Conservation (phyloP, 306 rosid species). For the Glycyrrhiza uralensis region DNA sequence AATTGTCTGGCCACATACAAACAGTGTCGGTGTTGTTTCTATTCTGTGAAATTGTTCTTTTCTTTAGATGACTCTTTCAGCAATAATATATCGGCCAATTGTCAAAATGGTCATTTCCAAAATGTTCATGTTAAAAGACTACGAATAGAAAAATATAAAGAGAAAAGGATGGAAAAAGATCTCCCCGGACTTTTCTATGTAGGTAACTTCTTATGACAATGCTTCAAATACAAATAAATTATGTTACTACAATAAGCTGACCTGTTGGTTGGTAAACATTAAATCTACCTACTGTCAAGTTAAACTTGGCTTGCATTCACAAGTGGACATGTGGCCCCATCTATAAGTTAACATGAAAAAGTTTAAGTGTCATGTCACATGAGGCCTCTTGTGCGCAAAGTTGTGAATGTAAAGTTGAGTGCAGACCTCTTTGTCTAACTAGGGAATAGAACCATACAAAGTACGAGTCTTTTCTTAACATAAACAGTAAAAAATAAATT, state of each 20-base stretch:
- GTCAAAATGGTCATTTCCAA: too few species aligned
- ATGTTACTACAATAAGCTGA: neutral
- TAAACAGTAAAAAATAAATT: too few species aligned
- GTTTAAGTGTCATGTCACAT: neutral
- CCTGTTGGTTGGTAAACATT: neutral
- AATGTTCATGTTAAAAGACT: too few species aligned
- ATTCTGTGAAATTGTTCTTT: too few species aligned
- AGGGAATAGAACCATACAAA: too few species aligned
- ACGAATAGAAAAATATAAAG: too few species aligned
- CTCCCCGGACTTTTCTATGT: conserved; percentile 93
- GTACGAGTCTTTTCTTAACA: too few species aligned
- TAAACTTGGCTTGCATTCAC: neutral
- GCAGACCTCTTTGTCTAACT: neutral
- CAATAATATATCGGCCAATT: too few species aligned
- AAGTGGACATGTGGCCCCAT: neutral
- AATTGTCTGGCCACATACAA: too few species aligned
- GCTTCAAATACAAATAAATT: neutral
- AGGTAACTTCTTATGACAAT: conserved; percentile 42
- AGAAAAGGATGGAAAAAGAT: conserved; percentile 73
- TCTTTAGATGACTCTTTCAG: too few species aligned
- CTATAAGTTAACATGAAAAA: neutral
- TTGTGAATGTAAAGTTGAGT: neutral
- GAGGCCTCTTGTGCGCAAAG: neutral
- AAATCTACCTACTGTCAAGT: neutral
- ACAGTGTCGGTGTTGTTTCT: too few species aligned